Evolutionary conservation across 192 early-diverging fungal species (phyloP), one percentile per base, ranked within the genome.

Genomic region (Gryganskiella cystojenkinii): DNA sequence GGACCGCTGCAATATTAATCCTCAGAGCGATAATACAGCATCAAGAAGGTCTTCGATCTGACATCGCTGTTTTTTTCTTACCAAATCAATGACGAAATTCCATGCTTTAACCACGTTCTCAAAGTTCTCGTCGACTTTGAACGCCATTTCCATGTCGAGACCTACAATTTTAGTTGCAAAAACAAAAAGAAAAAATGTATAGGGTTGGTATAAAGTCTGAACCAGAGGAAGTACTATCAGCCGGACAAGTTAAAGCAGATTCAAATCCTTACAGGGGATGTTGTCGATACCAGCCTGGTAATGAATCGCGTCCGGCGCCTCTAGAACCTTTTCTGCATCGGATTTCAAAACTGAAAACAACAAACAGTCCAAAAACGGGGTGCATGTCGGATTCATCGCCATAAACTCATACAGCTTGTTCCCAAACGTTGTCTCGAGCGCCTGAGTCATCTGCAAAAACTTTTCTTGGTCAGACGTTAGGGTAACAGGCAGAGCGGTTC

Each of bases 101-200:
- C 58, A 37, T 22, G 53, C 46, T 19, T 57, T 44, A 14, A 68
- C 37, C n/a, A 79, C 75, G 54, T 70, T 79, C 25, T 40, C 54
- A 61, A 79, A 62, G 24, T 79, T 67, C 0, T 64, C 43, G 49
- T 71, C 64, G 13, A 40, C 56, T 51, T 80, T 80, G 31, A 80
- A 34, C 11, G 61, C 52, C 52, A 70, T 70, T 56, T 79, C 75
- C 35, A 70, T n/a, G 24, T 64, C 76, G 0, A 56, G 19, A 24
- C 49, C 49, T 5, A 8, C 49, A 45, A n/a, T n/a, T n/a, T n/a
- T n/a, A n/a, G n/a, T n/a, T n/a, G n/a, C n/a, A n/a, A n/a, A n/a
- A n/a, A n/a, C n/a, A 40, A 40, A 40, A 40, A 13, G 37, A 40
- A 40, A 40, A 13, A 40, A 40, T 40, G 13, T 9, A 40, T 9